Evolutionary conservation across 768 basidiomycete species (phyloP).

Genomic region (Amanita pallidorosea): DNA sequence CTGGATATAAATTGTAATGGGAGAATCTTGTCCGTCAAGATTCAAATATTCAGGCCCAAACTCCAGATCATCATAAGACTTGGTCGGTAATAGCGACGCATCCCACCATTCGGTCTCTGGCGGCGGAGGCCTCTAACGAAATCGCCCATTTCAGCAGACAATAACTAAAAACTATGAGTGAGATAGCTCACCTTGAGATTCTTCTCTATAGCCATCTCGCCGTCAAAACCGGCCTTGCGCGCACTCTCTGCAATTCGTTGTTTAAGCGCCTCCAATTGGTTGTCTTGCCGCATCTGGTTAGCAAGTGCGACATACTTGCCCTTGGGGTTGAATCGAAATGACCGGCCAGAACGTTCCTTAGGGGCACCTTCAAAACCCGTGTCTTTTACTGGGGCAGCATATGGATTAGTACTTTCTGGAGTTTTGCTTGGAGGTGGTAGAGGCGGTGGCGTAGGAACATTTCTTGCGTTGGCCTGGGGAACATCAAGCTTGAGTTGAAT

Average conservation of each 20-base stretch:
- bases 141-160: background rate
- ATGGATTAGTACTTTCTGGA: slow-evolving; percentile 61
- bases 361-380: slow-evolving; percentile 66
- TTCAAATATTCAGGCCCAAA: slow-evolving; percentile 47
- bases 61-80: slow-evolving; percentile 67
- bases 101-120: slow-evolving; percentile 99
- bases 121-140: slow-evolving; percentile 62
- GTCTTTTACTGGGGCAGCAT: slow-evolving; percentile 53
- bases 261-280: slow-evolving; percentile 83
- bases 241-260: slow-evolving; percentile 89
- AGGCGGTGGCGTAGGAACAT: slow-evolving; percentile 52
- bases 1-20: slow-evolving; percentile 86
- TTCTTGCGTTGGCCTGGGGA: slow-evolving; percentile 64
- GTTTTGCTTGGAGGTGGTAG: slow-evolving; percentile 26
- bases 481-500: background rate
- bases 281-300: slow-evolving; percentile 62
- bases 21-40: slow-evolving; percentile 57
- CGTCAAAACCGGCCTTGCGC: slow-evolving; percentile 86
- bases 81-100: slow-evolving; percentile 67
- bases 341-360: slow-evolving; percentile 56
- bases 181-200: slow-evolving; percentile 61
- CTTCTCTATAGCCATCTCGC: slow-evolving; percentile 88
- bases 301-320: slow-evolving; percentile 80
- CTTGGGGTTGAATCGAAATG: slow-evolving; percentile 82
- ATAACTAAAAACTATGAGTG: background rate